Percentiles rank a stretch among this genome's conserved stretches.
Evolutionary conservation across 805 yeast species (phyloP).

Genomic region (Saccharomycopsis sp.): DNA sequence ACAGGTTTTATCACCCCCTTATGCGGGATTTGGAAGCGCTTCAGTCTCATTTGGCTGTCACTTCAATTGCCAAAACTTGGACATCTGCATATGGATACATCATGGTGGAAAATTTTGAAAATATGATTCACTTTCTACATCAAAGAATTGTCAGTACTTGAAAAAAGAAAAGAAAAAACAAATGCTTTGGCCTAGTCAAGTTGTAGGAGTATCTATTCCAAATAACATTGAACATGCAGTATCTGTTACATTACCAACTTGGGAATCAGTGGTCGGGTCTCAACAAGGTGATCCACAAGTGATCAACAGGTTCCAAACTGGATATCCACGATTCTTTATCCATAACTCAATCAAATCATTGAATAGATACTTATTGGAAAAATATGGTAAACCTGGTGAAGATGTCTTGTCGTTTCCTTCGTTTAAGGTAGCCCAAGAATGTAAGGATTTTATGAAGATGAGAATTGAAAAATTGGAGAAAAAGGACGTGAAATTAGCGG

Average conservation of each 20-base stretch:
- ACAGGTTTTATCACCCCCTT: too few species aligned
- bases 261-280: conserved; percentile 90
- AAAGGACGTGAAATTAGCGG: conserved; percentile 39
- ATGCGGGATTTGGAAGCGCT: too few species aligned
- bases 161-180: too few species aligned
- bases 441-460: conserved; percentile 60
- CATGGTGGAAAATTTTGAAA: too few species aligned
- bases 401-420: conserved; percentile 70
- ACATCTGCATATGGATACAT: too few species aligned
- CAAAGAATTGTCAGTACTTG: too few species aligned
- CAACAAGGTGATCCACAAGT: conserved; percentile 87
- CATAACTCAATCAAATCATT: conserved; percentile 57
- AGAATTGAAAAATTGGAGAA: conserved; percentile 27
- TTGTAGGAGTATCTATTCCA: conserved; percentile 81
- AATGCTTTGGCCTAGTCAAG: conserved; percentile 26
- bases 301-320: conserved; percentile 66
- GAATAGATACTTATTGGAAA: conserved; percentile 45
- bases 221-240: conserved; percentile 89
- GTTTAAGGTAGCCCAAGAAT: conserved; percentile 71
- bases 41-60: too few species aligned
- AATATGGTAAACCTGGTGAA: conserved; percentile 72
- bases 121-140: too few species aligned
- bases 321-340: conserved; percentile 82
- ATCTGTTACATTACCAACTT: conserved; percentile 89
- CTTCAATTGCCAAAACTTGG: too few species aligned